phyloP scores from a whole-genome alignment of 371 early-diverging fungal genomes.

The Mucor velutinosus region DNA sequence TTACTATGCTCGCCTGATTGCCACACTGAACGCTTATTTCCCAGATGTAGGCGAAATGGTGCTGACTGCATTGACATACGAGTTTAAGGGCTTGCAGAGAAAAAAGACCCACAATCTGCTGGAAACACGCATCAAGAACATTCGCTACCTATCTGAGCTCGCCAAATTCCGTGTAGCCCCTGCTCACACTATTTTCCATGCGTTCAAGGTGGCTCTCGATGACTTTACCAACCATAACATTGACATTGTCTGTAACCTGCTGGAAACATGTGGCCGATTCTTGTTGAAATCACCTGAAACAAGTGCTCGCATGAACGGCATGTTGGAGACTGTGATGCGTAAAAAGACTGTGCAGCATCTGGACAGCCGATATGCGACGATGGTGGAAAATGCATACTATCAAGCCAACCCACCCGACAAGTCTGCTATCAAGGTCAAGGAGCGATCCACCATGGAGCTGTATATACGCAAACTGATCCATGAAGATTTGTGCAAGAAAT shows the following conservation, averaged over 20 bases:
- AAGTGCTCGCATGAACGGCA: constrained; percentile 57
- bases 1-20: constrained; percentile 89
- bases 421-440: constrained; percentile 60
- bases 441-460: constrained; percentile 75
- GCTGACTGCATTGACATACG: constrained; percentile 70
- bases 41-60: constrained; percentile 81
- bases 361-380: constrained; percentile 80
- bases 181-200: constrained; percentile 77
- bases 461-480: constrained; percentile 88
- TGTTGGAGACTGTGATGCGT: constrained; percentile 87
- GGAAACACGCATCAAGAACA: constrained; percentile 82
- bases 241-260: constrained; percentile 79
- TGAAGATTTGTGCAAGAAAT: constrained; percentile 70
- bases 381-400: constrained; percentile 94
- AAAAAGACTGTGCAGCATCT: constrained; percentile 83
- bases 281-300: constrained; percentile 80
- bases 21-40: constrained; percentile 82
- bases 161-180: constrained; percentile 91
- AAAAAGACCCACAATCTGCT: constrained; percentile 71
- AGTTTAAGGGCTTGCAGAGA: constrained; percentile 72
- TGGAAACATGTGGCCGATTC: constrained; percentile 93
- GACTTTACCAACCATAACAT: constrained; percentile 83
- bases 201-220: constrained; percentile 82
- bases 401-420: constrained; percentile 87
- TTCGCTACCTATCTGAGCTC: constrained; percentile 87